Evolutionary conservation across 1,139 yeast species (phyloP).

Genomic region (Debaryomyces udenii): DNA sequence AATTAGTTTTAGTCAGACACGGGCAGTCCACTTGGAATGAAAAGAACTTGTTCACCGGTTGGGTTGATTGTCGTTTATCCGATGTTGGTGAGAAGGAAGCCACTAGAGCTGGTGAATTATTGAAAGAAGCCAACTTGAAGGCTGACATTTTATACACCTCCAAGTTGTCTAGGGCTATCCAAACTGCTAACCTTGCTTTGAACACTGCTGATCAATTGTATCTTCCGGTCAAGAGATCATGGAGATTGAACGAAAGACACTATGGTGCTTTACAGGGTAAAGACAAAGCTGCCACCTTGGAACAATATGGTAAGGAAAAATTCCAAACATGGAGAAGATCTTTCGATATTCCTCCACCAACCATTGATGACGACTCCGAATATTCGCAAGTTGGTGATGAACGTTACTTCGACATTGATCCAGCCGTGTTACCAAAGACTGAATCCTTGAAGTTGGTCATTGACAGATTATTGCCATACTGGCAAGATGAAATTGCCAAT

Average conservation of each 20-base stretch:
- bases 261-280: constrained; percentile 99
- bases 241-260: constrained; percentile 97
- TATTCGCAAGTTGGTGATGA: constrained; percentile 85
- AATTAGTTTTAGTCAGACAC: constrained; percentile 88
- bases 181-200: constrained; percentile 95
- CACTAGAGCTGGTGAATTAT: constrained; percentile 87
- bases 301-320: constrained; percentile 85
- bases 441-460: constrained; percentile 95
- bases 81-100: constrained; percentile 90
- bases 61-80: constrained; percentile 94
- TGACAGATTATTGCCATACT: constrained; percentile 96
- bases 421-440: constrained; percentile 85
- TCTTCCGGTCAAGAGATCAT: constrained; percentile 91
- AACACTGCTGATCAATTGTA: constrained; percentile 86
- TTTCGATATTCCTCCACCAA: constrained; percentile 96
- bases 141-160: constrained; percentile 94
- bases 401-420: constrained; percentile 84
- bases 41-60: constrained; percentile 97
- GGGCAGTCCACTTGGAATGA: constrained; percentile 99
- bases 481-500: constrained; percentile 91
- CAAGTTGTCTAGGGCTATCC: constrained; percentile 91
- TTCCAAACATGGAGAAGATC: constrained; percentile 99
- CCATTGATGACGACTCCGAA: constrained; percentile 73
- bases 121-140: constrained; percentile 81
- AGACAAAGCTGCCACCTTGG: constrained; percentile 93